Evolutionary conservation across 192 early-diverging fungal species (phyloP).

Genomic region (Kickxella alabastrina): DNA sequence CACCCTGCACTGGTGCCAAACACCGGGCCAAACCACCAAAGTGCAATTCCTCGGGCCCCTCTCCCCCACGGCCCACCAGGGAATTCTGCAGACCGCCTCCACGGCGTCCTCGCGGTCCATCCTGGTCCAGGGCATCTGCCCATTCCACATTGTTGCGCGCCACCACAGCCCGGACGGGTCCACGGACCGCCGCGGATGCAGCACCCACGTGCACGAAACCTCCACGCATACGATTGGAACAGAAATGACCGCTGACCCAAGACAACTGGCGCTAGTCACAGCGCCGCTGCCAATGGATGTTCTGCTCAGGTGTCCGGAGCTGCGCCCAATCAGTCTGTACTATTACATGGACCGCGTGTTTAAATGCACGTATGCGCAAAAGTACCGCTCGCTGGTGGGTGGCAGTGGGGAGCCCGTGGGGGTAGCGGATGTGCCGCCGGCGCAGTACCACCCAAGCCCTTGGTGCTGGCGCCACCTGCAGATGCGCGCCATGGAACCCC

Average conservation of each 20-base stretch:
- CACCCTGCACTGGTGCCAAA: no score
- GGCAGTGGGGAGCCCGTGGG: neutral
- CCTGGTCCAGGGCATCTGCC: conserved; percentile 25
- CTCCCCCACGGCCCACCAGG: no score
- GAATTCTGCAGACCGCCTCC: no score
- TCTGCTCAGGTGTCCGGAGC: conserved; percentile 16
- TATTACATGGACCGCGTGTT: conserved; percentile 14
- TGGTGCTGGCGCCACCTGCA: conserved; percentile 31
- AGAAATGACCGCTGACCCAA: neutral
- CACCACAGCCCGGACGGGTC: neutral
- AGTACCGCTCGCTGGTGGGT: no score
- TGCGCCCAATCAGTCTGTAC: conserved; percentile 12
- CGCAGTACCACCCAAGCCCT: conserved; percentile 11
- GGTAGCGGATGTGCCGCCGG: neutral
- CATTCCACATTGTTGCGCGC: conserved; percentile 26
- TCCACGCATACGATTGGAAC: neutral
- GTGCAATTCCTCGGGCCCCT: no score
- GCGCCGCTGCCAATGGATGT: conserved; percentile 27
- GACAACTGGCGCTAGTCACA: conserved; percentile 25
- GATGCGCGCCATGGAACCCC: conserved; percentile 2
- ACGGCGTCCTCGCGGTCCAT: no score
- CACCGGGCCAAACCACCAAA: conserved; percentile 4
- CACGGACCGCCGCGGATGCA: conserved; percentile 14
- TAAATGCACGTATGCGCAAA: conserved; percentile 8
- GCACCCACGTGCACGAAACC: conserved; percentile 18